Evolutionary conservation across 2,329 filamentous ascomycete species (phyloP).

Genomic region (Paracoccidioides brasiliensis): DNA sequence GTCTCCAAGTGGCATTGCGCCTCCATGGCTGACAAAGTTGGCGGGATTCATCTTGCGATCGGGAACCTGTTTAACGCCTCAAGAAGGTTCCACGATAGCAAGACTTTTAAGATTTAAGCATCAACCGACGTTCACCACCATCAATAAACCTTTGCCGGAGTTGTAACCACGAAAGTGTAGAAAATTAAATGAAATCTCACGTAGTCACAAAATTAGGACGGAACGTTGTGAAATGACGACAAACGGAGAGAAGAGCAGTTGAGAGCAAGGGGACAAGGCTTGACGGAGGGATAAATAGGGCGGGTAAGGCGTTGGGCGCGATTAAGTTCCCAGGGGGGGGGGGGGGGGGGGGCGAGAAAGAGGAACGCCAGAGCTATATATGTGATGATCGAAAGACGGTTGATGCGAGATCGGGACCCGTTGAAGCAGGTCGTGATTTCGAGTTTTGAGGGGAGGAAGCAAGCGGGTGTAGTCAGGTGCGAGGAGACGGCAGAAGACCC

Average conservation of each 20-base stretch:
- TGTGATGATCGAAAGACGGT: not conserved
- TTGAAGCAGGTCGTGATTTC: not conserved
- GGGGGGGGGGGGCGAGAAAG: too few relatives aligned
- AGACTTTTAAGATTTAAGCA: constrained; percentile 5
- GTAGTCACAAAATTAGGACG: not conserved
- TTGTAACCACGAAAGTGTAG: not conserved
- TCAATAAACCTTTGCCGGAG: not conserved
- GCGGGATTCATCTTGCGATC: constrained; percentile 32
- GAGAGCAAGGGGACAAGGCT: not conserved
- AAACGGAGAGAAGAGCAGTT: not conserved
- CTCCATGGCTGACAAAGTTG: constrained; percentile 26
- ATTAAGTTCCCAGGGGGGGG: too few relatives aligned
- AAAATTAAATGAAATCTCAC: not conserved
- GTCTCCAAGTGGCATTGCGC: constrained; percentile 22
- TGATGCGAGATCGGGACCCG: not conserved
- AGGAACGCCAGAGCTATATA: not conserved
- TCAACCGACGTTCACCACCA: not conserved
- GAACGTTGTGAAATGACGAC: not conserved
- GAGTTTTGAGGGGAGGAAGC: not conserved
- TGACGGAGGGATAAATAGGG: too few relatives aligned
- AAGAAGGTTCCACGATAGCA: constrained; percentile 4
- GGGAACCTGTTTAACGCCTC: constrained; percentile 20
- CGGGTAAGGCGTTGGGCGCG: too few relatives aligned
- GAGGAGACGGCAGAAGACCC: not conserved
- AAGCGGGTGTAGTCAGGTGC: not conserved